A percentile compares a stretch with the other conserved stretches of the same genome.
phyloP scores from a whole-genome alignment of 208 protist species.

The Wallacemonas collosoma region DNA sequence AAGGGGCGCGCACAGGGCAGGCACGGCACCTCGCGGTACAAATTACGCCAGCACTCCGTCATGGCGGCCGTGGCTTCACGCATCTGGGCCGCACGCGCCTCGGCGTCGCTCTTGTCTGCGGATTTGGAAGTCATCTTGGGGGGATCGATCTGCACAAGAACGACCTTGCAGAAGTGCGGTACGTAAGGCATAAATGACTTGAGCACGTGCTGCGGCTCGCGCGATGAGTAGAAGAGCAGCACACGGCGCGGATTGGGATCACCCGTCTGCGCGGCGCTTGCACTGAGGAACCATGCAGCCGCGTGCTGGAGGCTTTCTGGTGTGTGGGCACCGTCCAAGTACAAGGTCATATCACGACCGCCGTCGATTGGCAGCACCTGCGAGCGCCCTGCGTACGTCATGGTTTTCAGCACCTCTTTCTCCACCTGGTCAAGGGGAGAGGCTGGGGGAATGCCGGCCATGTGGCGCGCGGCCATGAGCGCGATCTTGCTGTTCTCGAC shows the following conservation, averaged over 20 bases:
- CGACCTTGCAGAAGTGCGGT: conserved; percentile 60
- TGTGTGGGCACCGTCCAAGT: conserved; percentile 91
- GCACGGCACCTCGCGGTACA: conserved; percentile 77
- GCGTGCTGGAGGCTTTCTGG: conserved; percentile 72
- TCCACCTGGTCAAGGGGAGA: conserved; percentile 68
- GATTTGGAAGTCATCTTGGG: conserved; percentile 43
- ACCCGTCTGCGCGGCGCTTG: conserved; percentile 42
- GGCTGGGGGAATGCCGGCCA: conserved; percentile 58
- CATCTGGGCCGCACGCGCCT: conserved; percentile 24
- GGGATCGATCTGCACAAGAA: conserved; percentile 57
- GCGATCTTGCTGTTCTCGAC: conserved; percentile 87
- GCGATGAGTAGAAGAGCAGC: conserved; percentile 80
- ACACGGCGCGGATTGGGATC: conserved; percentile 56
- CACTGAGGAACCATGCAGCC: conserved; percentile 79
- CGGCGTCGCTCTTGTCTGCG: conserved; percentile 29
- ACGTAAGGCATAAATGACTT: conserved; percentile 80
- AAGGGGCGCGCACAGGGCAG: conserved; percentile 57
- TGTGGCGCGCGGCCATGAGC: conserved; percentile 66
- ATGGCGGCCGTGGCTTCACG: conserved; percentile 37
- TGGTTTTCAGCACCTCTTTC: conserved; percentile 50
- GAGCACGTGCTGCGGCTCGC: conserved; percentile 61
- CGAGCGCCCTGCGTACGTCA: conserved; percentile 79
- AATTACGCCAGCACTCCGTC: conserved; percentile 57
- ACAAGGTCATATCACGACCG: conserved; percentile 52
- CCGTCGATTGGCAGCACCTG: conserved; percentile 59